Evolutionary conservation across 202 grass and related monocot genomes (phyloP), one percentile per base, ranked within the genome.

Genomic region (Hordeum pubiflorum): DNA sequence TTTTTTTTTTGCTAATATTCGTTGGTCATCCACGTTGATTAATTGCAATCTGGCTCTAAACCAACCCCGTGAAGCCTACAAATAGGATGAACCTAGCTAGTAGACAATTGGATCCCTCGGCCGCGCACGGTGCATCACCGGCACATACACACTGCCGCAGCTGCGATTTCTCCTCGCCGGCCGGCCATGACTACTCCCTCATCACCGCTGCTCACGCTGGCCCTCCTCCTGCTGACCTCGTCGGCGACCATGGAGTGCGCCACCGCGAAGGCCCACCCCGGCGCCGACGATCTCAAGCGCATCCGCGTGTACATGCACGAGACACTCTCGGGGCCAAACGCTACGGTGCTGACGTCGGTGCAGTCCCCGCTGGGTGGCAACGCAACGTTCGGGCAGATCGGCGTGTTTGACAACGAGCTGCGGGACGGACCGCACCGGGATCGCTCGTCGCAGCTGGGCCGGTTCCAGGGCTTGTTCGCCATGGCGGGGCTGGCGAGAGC

Each of bases 251-350:
- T 10, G 17, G 18, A 20, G 1, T 18, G 7, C 4, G 3, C 10
- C 12, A 20, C 14, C 2, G 7, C 10, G 41, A 12, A 12, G n/a
- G 20, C 2, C 0, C 10, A 0, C 37, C 18, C 1, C 5, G 9
- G 9, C 4, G 1, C 27, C 11, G 4, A 32, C 10, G 3, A 31
- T 5, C 81, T 66, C 0, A 32, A 2, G 6, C 81, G 56, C 33
- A 75, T 83, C 22, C 71, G 38, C 33, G 22, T 56, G 41, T 66
- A 56, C 60, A 63, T 83, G 14, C 81, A 83, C 46, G 70, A 83
- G 60, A 83, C 9, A 0, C 38, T 29, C 60, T 1, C 59, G 1
- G 81, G 72, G 10, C 1, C 46, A 0, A 76, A 83, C 61, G 60
- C 80, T 5, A 74, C 40, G 13, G 9, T 3, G 26, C 0, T 33